phyloP scores from a whole-genome alignment of 2,329 filamentous ascomycete genomes.

The Berkeleyomyces rouxiae region DNA sequence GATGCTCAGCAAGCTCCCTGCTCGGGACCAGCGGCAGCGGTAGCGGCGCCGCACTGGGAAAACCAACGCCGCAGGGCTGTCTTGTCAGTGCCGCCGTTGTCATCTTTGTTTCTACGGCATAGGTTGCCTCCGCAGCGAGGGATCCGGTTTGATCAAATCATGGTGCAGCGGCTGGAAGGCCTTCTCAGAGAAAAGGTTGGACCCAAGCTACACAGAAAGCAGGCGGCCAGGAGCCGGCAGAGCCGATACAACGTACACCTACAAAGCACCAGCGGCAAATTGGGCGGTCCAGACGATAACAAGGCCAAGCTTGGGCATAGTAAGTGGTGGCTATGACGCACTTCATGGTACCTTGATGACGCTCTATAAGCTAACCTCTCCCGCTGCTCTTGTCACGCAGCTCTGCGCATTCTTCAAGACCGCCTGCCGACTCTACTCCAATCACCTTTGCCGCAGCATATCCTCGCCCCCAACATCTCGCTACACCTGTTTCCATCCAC shows the following conservation, averaged over 20 bases:
- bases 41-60: neutral
- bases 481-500: constrained; percentile 58
- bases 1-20: neutral
- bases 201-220: constrained; percentile 4
- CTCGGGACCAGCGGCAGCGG: neutral
- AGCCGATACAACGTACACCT: neutral
- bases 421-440: constrained; percentile 51
- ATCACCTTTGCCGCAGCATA: constrained; percentile 51
- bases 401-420: constrained; percentile 47
- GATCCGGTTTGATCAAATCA: constrained; percentile 3
- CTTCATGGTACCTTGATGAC: neutral
- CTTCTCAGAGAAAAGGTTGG: constrained; percentile 3
- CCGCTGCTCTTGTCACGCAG: constrained; percentile 22
- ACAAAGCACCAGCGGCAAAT: neutral
- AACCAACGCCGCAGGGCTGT: neutral
- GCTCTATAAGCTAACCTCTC: neutral
- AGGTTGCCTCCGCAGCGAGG: neutral
- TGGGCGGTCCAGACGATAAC: constrained; percentile 29
- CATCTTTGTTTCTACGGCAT: neutral
- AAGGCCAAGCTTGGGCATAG: constrained; percentile 48
- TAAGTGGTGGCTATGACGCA: constrained; percentile 22
- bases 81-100: neutral
- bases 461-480: constrained; percentile 59
- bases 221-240: neutral
- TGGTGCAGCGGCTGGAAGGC: constrained; percentile 6